Conservation (phyloP, 139 green algal species). For the Desmodesmus armatus region DNA sequence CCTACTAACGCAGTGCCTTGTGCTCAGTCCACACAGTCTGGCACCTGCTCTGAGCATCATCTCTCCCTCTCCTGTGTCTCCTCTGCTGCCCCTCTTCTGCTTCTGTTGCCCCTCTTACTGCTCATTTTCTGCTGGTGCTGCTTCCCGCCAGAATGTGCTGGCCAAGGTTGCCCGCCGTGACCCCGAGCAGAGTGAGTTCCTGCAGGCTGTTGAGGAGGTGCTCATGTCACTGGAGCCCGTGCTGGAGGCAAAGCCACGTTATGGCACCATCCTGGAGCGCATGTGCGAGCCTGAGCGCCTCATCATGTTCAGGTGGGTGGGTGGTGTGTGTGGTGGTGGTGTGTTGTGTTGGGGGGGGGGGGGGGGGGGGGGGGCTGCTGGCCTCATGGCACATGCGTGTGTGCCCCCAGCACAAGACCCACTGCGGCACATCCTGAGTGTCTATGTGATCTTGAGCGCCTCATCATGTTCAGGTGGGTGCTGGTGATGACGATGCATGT, state of each 20-base stretch:
- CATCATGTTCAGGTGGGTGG: constrained; percentile 20
- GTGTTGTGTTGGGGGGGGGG: neutral
- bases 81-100: too few species aligned
- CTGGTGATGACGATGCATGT: neutral
- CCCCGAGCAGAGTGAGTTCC: constrained; percentile 19
- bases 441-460: constrained; percentile 22
- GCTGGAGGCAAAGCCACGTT: constrained; percentile 12
- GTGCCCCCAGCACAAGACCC: too few species aligned
- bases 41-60: too few species aligned
- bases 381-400: too few species aligned
- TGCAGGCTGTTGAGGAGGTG: constrained; percentile 23
- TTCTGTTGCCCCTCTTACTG: too few species aligned
- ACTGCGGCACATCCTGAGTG: neutral
- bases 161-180: constrained; percentile 8
- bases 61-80: too few species aligned
- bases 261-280: constrained; percentile 3
- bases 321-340: too few species aligned
- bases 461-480: constrained; percentile 20
- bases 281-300: constrained; percentile 35
- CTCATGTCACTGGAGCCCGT: constrained; percentile 16
- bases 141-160: neutral
- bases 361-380: neutral
- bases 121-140: neutral
- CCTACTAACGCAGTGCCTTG: too few species aligned
- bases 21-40: too few species aligned